A percentile compares a stretch with the other conserved stretches of the same genome.
phyloP scores from a whole-genome alignment of 1,284 basidiomycete genomes.

The Pterulicium gracile region DNA sequence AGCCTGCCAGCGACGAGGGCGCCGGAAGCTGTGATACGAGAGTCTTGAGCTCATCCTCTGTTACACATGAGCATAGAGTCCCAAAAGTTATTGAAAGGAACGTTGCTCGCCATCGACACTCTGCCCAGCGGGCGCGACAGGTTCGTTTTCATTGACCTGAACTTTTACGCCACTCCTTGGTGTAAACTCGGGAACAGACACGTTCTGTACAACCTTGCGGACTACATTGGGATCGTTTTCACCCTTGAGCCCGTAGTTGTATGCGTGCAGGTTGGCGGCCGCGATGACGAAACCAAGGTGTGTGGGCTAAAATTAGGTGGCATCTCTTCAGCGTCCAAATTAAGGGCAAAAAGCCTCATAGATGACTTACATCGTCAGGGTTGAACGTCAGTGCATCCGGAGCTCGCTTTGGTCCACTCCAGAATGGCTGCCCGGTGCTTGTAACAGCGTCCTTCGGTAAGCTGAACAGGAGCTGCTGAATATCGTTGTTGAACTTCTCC shows the following conservation, averaged over 20 bases:
- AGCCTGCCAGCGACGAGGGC: constrained; percentile 87
- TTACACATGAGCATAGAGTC: constrained; percentile 5
- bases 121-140: constrained; percentile 43
- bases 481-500: constrained; percentile 89
- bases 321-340: constrained; percentile 8
- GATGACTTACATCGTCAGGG: constrained; percentile 64
- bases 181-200: constrained; percentile 87
- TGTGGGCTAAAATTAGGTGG: constrained; percentile 54
- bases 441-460: constrained; percentile 90
- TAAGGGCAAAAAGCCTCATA: neutral
- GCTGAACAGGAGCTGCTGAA: constrained; percentile 89
- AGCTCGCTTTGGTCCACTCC: constrained; percentile 96
- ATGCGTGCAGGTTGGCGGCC: constrained; percentile 94
- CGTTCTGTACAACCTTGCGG: constrained; percentile 77
- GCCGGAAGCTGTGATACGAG: constrained; percentile 67
- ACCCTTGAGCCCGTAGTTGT: constrained; percentile 95
- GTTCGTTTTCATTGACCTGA: constrained; percentile 93
- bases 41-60: constrained; percentile 46
- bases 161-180: constrained; percentile 92
- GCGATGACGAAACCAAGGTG: constrained; percentile 90
- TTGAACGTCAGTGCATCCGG: constrained; percentile 90
- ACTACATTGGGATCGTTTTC: constrained; percentile 75
- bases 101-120: constrained; percentile 21
- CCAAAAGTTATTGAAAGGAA: neutral
- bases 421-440: constrained; percentile 88